phyloP scores from a whole-genome alignment of 2,329 filamentous ascomycete genomes.

The Endothia cerciana region DNA sequence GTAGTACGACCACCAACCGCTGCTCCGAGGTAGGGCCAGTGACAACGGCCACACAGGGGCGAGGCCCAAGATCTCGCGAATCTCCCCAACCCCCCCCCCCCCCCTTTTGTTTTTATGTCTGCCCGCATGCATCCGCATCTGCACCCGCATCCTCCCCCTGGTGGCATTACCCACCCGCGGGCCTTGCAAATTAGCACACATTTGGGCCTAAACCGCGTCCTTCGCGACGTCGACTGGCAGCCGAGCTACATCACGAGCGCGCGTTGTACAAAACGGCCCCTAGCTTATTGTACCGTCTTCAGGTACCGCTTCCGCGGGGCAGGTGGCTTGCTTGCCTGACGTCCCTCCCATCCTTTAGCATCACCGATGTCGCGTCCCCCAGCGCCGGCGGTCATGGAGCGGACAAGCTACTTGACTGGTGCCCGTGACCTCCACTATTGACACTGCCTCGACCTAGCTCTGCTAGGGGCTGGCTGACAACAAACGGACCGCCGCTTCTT shows the following conservation, averaged over 20 bases:
- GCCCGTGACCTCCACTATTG: slow-evolving; percentile 18
- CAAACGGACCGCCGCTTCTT: slow-evolving; percentile 21
- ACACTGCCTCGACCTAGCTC: slow-evolving; percentile 28
- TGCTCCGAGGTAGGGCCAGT: too few relatives aligned
- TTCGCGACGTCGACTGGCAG: slow-evolving; percentile 8
- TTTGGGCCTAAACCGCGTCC: not conserved
- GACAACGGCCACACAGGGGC: too few relatives aligned
- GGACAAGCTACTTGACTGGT: slow-evolving; percentile 18
- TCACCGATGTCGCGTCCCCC: not conserved
- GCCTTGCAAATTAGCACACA: slow-evolving; percentile 11
- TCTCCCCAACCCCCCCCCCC: too few relatives aligned
- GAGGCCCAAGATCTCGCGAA: too few relatives aligned
- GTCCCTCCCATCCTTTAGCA: not conserved
- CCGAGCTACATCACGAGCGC: slow-evolving; percentile 1
- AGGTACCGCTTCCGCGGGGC: not conserved
- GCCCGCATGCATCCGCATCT: too few relatives aligned
- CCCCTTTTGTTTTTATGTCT: too few relatives aligned
- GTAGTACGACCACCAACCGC: too few relatives aligned
- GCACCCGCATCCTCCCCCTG: too few relatives aligned
- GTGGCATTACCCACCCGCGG: too few relatives aligned
- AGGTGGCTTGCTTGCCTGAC: not conserved
- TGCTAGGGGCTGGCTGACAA: slow-evolving; percentile 24
- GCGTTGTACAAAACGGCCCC: not conserved
- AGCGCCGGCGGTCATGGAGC: not conserved
- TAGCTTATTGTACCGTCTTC: not conserved